These are phyloP conservation scores for Colletotrichum trifolii DNA, from an alignment of 2,329 filamentous ascomycete species.

Conservation along the genomic window DNA sequence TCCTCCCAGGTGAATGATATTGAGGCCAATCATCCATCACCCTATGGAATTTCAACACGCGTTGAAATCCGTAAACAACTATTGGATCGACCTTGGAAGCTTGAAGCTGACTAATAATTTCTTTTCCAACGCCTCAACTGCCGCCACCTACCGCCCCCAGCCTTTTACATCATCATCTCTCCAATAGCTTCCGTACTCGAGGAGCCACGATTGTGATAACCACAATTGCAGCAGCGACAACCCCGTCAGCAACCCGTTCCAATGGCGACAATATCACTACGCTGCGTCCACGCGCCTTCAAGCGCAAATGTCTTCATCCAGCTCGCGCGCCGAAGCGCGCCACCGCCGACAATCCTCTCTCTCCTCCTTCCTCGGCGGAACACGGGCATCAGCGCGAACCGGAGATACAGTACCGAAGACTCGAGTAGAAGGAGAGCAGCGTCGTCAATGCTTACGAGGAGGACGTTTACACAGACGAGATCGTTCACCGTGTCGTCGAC, in stretches of 20 bases:
- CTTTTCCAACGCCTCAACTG: constrained; percentile 1
- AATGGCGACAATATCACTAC: constrained; percentile 46
- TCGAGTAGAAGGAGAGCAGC: neutral
- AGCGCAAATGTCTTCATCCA: constrained; percentile 55
- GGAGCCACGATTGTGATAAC: neutral
- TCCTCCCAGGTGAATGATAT: neutral
- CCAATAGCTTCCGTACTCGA: neutral
- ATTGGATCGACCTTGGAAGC: constrained; percentile 16
- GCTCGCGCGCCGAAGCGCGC: constrained; percentile 49
- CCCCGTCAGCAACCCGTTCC: neutral
- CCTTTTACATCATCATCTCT: constrained; percentile 35
- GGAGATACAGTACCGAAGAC: neutral
- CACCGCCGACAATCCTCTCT: constrained; percentile 49
- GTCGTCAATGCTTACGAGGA: neutral
- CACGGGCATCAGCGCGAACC: constrained; percentile 1
- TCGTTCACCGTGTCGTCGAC: constrained; percentile 52
- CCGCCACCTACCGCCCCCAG: constrained; percentile 35
- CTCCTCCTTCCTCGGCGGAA: constrained; percentile 43
- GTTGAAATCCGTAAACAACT: constrained; percentile 24
- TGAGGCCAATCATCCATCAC: neutral
- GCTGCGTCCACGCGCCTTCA: constrained; percentile 53
- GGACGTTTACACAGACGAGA: constrained; percentile 28
- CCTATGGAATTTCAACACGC: neutral
- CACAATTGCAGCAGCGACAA: neutral
- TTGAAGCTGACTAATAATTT: constrained; percentile 29